Conservation (phyloP, 2,329 filamentous ascomycete species). For the Aspergillus unguis region DNA sequence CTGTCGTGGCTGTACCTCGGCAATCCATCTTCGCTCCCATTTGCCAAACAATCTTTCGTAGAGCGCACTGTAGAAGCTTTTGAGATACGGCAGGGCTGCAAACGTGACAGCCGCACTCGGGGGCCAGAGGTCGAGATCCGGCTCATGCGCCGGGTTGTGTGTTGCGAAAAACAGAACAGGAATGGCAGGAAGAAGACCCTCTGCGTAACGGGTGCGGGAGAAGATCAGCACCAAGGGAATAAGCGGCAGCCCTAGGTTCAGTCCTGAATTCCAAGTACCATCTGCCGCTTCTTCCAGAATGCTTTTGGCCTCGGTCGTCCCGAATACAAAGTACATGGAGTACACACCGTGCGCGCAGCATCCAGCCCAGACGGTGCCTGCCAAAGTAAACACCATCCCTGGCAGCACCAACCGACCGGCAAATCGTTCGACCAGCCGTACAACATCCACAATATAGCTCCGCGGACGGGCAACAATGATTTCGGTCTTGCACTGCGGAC, state of each 20-base stretch:
- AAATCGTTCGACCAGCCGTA: slow-evolving; percentile 57
- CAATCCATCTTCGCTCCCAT: slow-evolving; percentile 59
- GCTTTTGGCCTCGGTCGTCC: slow-evolving; percentile 55
- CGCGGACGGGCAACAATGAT: slow-evolving; percentile 73
- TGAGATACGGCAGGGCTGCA: slow-evolving; percentile 63
- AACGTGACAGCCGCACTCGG: slow-evolving; percentile 65
- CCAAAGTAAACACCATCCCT: slow-evolving; percentile 53
- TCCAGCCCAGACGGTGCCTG: slow-evolving; percentile 49
- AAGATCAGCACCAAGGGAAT: slow-evolving; percentile 66
- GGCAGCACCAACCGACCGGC: slow-evolving; percentile 63
- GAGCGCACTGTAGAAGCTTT: slow-evolving; percentile 60
- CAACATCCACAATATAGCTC: slow-evolving; percentile 67
- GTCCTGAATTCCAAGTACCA: slow-evolving; percentile 45
- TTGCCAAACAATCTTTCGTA: slow-evolving; percentile 59
- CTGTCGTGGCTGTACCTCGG: slow-evolving; percentile 58
- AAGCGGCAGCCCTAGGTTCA: slow-evolving; percentile 61
- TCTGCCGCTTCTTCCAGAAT: slow-evolving; percentile 48
- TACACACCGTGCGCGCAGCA: slow-evolving; percentile 59
- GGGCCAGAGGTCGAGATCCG: slow-evolving; percentile 61
- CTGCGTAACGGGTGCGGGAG: slow-evolving; percentile 62
- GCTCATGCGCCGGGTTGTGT: slow-evolving; percentile 41
- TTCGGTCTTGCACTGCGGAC: slow-evolving; percentile 82
- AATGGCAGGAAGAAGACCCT: slow-evolving; percentile 61
- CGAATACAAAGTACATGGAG: slow-evolving; percentile 65
- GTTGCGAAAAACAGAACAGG: slow-evolving; percentile 56